A percentile compares a stretch with the other conserved stretches of the same genome.
Evolutionary conservation across 495 filamentous ascomycete species (phyloP).

Genomic region (Neurospora tetrasperma): DNA sequence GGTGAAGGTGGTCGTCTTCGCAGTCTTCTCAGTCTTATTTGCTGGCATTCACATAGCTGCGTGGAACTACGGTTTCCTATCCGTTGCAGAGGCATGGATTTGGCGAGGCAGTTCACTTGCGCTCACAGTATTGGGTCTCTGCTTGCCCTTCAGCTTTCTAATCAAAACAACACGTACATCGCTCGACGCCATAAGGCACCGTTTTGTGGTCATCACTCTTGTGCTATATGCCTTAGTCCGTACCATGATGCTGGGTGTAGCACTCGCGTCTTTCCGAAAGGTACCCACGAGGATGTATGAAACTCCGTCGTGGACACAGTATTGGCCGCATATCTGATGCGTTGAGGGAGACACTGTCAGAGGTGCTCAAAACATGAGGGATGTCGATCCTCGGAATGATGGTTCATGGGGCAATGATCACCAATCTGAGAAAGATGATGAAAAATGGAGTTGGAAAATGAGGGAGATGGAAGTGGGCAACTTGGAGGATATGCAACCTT

Average conservation of each 20-base stretch:
- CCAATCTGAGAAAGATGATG: background rate
- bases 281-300: background rate
- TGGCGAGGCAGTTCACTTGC: background rate
- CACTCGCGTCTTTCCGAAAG: background rate
- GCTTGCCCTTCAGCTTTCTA: too few relatives aligned
- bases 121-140: background rate
- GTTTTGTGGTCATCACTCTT: too few relatives aligned
- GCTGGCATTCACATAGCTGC: background rate
- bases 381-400: background rate
- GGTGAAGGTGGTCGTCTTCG: accelerated
- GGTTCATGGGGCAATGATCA: background rate
- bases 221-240: background rate
- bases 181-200: too few relatives aligned
- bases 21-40: background rate
- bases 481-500: background rate
- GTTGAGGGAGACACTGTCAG: background rate
- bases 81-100: background rate
- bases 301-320: background rate
- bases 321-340: background rate
- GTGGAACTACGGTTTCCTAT: background rate
- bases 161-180: too few relatives aligned
- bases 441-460: background rate
- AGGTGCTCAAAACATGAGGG: background rate
- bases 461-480: background rate
- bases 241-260: background rate